Base-by-base conservation (phyloP, 176 grass and related monocot species). In the Triticum monococcum region DNA sequence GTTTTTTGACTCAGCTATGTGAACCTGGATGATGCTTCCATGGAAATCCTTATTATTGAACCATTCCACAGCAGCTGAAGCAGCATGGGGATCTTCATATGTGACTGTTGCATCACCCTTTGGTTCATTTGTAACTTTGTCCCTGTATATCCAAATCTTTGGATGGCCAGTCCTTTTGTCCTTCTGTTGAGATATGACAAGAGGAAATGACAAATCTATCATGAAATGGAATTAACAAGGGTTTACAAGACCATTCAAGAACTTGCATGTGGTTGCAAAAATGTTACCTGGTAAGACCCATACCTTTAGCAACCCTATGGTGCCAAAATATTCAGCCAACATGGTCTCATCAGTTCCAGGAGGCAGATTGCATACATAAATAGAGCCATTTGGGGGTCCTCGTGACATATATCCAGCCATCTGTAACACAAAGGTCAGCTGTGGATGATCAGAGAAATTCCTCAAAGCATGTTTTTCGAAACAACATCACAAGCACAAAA, bases 231-330 rank as follows among this genome's bases (percentile, higher is more conserved):
- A 61, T 2, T 11, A 61, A 33, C 32, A 50, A 66, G 6, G 32
- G 25, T 11, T 56, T 23, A 83, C 57, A 80, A 41, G 10, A 48
- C 24, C 86, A 12, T 33, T 56, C 41, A 78, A 77, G 6, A 40
- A 82, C 61, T 72, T 57, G 18, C 33, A 72, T 81, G 76, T 85
- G 84, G 84, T 77, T 67, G 32, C 13, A 83, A 95, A 90, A 90
- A 85, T 87, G 88, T 93, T 98, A 94, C 89, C 93, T 92, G 88
- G 78, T 79, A 81, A 89, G 50, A 88, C 85, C 81, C 91, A 92
- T 98, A 98, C 97, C 97, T 98, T 98, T 87, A 98, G 90, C 87
- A 99, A 89, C 85, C 97, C 97, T 85, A 99, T 99, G 80, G 97
- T 99, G 87, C 97, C 92, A 92, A 98, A 98, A 94, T 89, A 88